These are phyloP conservation scores for Lachancea sp. DNA, from an alignment of 805 yeast genomes.

Conservation along the genomic window DNA sequence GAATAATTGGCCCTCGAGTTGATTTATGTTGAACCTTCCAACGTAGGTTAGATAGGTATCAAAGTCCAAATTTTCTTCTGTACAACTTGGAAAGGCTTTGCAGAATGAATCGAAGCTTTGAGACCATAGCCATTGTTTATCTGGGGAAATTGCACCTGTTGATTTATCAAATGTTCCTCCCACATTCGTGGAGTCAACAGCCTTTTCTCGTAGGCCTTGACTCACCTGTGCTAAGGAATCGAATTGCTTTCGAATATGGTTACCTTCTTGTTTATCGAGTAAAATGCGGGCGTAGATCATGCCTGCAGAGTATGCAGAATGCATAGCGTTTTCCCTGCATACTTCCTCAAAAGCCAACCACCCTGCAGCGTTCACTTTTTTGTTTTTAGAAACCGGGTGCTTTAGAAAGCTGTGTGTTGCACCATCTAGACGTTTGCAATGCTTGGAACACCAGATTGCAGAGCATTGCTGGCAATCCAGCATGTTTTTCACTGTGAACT, in stretches of 20 bases:
- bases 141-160: conserved; percentile 4
- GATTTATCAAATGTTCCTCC: conserved; percentile 37
- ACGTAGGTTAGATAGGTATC: conserved; percentile 54
- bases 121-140: conserved; percentile 42
- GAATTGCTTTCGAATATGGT: conserved; percentile 39
- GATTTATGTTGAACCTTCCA: conserved; percentile 72
- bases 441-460: conserved; percentile 63
- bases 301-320: conserved; percentile 60
- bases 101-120: conserved; percentile 48
- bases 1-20: conserved; percentile 57
- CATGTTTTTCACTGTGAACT: conserved; percentile 36
- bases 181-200: conserved; percentile 45
- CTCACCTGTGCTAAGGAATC: conserved; percentile 61
- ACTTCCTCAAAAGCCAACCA: conserved; percentile 55
- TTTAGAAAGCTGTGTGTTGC: conserved; percentile 48
- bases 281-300: conserved; percentile 42
- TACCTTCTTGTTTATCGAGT: conserved; percentile 13
- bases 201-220: conserved; percentile 57
- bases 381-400: conserved; percentile 41
- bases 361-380: conserved; percentile 37
- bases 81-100: conserved; percentile 36
- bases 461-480: conserved; percentile 59
- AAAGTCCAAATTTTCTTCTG: conserved; percentile 34
- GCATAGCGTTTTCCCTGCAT: conserved; percentile 61
- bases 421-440: conserved; percentile 51